Conservation (phyloP, 768 basidiomycete genomes). For the Termitomyces sp. region DNA sequence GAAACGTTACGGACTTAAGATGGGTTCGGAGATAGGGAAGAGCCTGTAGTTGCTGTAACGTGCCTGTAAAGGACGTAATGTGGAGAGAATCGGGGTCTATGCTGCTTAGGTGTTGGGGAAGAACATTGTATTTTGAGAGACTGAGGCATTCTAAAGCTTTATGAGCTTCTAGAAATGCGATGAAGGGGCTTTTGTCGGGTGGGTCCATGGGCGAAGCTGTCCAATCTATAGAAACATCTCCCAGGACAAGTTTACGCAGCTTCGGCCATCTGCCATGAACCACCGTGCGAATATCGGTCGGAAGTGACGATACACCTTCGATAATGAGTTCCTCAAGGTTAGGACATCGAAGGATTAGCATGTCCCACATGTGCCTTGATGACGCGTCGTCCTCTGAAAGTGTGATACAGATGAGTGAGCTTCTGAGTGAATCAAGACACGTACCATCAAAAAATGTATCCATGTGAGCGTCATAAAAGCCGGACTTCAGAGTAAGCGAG, state of each 20-base stretch:
- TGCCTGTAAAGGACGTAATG: conserved; percentile 59
- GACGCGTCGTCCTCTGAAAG: conserved; percentile 44
- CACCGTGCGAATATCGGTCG: conserved; percentile 50
- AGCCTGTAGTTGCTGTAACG: conserved; percentile 60
- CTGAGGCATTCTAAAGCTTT: conserved; percentile 41
- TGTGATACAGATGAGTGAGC: background rate
- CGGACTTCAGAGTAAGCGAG: conserved; percentile 49
- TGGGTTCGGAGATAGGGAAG: conserved; percentile 43
- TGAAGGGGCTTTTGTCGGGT: conserved; percentile 50
- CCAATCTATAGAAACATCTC: conserved; percentile 63
- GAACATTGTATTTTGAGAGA: conserved; percentile 48
- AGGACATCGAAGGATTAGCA: conserved; percentile 62
- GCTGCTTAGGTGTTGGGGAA: conserved; percentile 44
- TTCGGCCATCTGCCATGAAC: conserved; percentile 63
- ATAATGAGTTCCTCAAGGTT: conserved; percentile 61
- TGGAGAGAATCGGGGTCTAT: conserved; percentile 42
- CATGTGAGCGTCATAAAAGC: conserved; percentile 58
- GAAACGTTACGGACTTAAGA: conserved; percentile 53
- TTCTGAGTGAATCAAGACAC: conserved; percentile 5
- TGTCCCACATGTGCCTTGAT: conserved; percentile 56
- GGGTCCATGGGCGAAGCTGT: conserved; percentile 27
- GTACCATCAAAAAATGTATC: conserved; percentile 53
- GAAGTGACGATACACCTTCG: conserved; percentile 45
- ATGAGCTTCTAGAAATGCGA: conserved; percentile 65
- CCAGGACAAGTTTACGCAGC: conserved; percentile 53